Percentiles rank a stretch among this genome's conserved stretches.
These are phyloP conservation scores for Sporisorium iseilematis-ciliati DNA, from an alignment of 1,284 basidiomycete species.

Conservation along the genomic window DNA sequence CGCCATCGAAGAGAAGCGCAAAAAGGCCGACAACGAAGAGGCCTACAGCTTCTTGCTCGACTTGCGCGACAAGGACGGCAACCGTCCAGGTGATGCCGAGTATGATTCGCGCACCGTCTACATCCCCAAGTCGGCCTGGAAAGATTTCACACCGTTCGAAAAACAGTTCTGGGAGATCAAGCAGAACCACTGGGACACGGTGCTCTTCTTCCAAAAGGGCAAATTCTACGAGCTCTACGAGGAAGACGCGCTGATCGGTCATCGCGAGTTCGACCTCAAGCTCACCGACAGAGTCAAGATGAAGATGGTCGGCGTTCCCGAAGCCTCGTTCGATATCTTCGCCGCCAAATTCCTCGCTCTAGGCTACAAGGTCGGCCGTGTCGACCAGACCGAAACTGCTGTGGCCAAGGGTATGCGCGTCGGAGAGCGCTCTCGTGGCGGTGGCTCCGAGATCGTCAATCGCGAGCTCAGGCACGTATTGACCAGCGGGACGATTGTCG, in stretches of 20 bases:
- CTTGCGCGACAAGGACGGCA: slow-evolving; percentile 84
- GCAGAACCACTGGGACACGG: slow-evolving; percentile 72
- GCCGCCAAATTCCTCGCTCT: slow-evolving; percentile 72
- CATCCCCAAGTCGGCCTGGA: slow-evolving; percentile 84
- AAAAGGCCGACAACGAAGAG: slow-evolving; percentile 83
- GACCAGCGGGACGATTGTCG: slow-evolving; percentile 96
- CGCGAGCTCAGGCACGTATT: slow-evolving; percentile 94
- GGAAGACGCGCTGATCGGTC: slow-evolving; percentile 69
- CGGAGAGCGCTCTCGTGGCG: slow-evolving; percentile 72
- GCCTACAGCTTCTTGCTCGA: slow-evolving; percentile 86
- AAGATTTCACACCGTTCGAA: slow-evolving; percentile 92
- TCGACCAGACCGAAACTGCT: slow-evolving; percentile 96
- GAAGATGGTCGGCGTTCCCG: slow-evolving; percentile 95
- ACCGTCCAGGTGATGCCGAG: slow-evolving; percentile 82
- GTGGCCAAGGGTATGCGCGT: slow-evolving; percentile 75
- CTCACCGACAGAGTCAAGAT: slow-evolving; percentile 93
- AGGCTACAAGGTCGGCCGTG: slow-evolving; percentile 94
- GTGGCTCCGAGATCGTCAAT: slow-evolving; percentile 71
- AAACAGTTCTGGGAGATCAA: slow-evolving; percentile 72
- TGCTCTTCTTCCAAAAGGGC: slow-evolving; percentile 97
- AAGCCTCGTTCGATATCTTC: slow-evolving; percentile 82
- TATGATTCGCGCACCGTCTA: slow-evolving; percentile 92
- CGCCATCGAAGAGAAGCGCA: slow-evolving; percentile 70
- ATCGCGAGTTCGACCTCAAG: slow-evolving; percentile 70
- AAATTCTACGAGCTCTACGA: slow-evolving; percentile 71